Evolutionary conservation across 2,329 filamentous ascomycete species (phyloP).

Genomic region (Cladophialophora immunda): DNA sequence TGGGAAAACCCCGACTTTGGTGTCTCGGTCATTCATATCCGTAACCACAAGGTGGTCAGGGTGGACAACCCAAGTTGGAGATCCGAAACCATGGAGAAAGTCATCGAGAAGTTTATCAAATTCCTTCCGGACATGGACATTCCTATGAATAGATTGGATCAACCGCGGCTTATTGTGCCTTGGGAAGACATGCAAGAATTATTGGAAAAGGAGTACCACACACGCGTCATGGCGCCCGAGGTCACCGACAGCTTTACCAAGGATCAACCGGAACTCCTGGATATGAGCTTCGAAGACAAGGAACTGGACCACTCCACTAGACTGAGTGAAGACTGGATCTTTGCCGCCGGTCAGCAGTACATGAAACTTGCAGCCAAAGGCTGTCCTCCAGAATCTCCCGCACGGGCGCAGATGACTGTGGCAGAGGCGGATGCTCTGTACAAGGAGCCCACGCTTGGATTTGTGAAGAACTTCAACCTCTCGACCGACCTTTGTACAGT

Average conservation of each 20-base stretch:
- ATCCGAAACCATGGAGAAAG: slow-evolving; percentile 50
- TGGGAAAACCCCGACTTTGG: slow-evolving; percentile 43
- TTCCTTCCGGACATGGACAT: slow-evolving; percentile 72
- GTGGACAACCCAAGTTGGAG: slow-evolving; percentile 52
- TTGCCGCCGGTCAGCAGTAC: slow-evolving; percentile 58
- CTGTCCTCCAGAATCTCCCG: slow-evolving; percentile 66
- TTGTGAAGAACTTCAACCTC: slow-evolving; percentile 68
- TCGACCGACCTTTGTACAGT: slow-evolving; percentile 72
- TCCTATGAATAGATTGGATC: slow-evolving; percentile 71
- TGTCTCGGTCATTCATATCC: slow-evolving; percentile 47
- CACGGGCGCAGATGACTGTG: slow-evolving; percentile 60
- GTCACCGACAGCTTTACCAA: slow-evolving; percentile 54
- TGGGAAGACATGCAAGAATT: slow-evolving; percentile 64
- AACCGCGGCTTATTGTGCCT: slow-evolving; percentile 68
- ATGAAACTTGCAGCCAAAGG: slow-evolving; percentile 67
- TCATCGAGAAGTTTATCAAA: slow-evolving; percentile 62
- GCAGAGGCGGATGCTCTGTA: slow-evolving; percentile 40
- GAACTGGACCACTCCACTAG: slow-evolving; percentile 35
- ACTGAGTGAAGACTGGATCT: slow-evolving; percentile 60
- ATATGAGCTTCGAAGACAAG: slow-evolving; percentile 37
- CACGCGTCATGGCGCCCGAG: slow-evolving; percentile 54
- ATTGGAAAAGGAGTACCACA: slow-evolving; percentile 58
- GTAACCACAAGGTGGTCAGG: slow-evolving; percentile 47
- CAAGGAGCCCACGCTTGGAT: slow-evolving; percentile 61
- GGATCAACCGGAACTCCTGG: slow-evolving; percentile 49